Base-by-base conservation (phyloP, 108 stramenopile genomes). In the Nitzschia palea region DNA sequence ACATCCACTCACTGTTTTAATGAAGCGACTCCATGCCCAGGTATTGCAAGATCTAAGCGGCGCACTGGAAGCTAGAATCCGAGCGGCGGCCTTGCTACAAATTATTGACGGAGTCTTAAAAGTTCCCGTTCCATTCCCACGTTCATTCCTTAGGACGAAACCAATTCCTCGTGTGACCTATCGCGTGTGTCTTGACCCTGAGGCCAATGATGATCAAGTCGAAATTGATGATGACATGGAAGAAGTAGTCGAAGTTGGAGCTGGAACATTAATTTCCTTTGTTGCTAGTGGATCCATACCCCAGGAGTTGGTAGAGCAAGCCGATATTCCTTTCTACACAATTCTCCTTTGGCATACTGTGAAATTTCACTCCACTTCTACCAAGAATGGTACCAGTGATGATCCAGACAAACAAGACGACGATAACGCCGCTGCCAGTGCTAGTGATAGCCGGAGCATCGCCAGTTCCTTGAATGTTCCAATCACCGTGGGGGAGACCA, bases 61-160 rank as follows among this genome's bases (percentile, higher is more conserved):
- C 2, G 62, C 77, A 8, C 44, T 81, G 12, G 80, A 81, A 23
- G 50, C 68, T 15, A 60, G 51, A 29, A 67, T 74, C 12, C 69
- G 84, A 29, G 84, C 84, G 0, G 74, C 72, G 2, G 67, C 70
- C 2, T 10, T 85, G 56, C 50, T 79, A 8, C 68, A 81, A 48
- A 44, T 85, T 9, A 26, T 85, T 17, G 84, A 85, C 50, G 73
- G 66, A 2, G 36, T 85, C 10, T 57, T 79, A 6, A 68, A 64
- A 65, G 44, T 51, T 18, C 84, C 84, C 27, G 4, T 50, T 28
- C 84, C 80, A 2, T 65, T 81, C 44, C 84, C 84, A 18, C 34
- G 65, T 44, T 58, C 62, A 14, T 67, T 80, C 20, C 33, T 65
- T 4, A 10, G 27, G 4, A 31, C 70, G 2, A 50, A 53, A 20